These are phyloP conservation scores for Aspergillus leporis DNA, from an alignment of 495 filamentous ascomycete genomes.

Conservation along the genomic window DNA sequence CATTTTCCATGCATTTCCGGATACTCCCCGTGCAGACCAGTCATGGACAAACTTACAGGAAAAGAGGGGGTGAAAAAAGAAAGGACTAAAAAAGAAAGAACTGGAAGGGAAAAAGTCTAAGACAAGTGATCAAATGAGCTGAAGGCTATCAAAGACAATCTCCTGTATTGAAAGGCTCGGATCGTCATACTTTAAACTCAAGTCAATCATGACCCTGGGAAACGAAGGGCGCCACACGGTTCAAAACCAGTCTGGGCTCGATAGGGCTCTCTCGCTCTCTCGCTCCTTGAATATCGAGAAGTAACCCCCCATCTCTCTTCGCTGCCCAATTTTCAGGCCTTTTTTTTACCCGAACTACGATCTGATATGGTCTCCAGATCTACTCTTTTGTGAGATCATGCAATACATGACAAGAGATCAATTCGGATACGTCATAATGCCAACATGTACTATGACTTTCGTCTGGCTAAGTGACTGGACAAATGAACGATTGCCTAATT, in stretches of 20 bases:
- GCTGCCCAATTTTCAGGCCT: not conserved
- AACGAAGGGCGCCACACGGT: not conserved
- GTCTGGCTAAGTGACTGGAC: not conserved
- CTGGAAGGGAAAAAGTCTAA: not conserved
- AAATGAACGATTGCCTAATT: not conserved
- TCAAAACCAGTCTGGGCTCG: not conserved
- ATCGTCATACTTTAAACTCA: conserved; percentile 7
- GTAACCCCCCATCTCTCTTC: not conserved
- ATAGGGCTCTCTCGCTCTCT: not conserved
- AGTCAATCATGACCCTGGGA: not conserved
- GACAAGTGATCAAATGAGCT: not conserved
- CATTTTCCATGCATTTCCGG: not conserved
- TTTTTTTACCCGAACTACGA: not conserved
- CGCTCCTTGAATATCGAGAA: not conserved
- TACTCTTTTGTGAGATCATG: not conserved
- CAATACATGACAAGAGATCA: not conserved
- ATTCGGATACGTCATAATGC: conserved; percentile 1
- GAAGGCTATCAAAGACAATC: not conserved
- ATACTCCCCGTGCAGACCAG: not conserved
- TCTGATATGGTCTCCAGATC: not conserved
- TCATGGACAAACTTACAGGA: not conserved
- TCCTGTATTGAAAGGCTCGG: conserved; percentile 3
- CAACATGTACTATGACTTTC: not conserved
- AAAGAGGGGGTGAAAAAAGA: not conserved
- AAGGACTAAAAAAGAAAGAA: not conserved